Percentiles rank a stretch among this genome's conserved stretches.
Conservation (phyloP, 2,329 filamentous ascomycete species). For the Tolypocladium sp. region DNA sequence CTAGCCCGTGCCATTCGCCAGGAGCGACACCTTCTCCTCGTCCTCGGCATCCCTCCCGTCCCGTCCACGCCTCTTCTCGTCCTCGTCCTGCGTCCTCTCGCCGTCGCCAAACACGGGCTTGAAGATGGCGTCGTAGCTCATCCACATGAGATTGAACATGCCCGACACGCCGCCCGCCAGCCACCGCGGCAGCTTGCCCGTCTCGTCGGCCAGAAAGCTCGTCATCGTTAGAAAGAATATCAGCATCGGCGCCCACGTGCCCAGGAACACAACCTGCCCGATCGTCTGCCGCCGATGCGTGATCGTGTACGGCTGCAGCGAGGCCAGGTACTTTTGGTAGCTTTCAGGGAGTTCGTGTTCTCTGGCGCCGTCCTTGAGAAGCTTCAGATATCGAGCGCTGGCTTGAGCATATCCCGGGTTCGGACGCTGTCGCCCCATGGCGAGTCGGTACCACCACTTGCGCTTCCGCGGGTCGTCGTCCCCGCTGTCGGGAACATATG, state of each 20-base stretch:
- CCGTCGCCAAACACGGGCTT: conserved; percentile 74
- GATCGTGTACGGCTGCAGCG: conserved; percentile 59
- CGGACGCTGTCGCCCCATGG: conserved; percentile 42
- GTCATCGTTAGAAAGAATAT: conserved; percentile 34
- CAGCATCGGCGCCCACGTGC: conserved; percentile 48
- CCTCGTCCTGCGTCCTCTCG: conserved; percentile 47
- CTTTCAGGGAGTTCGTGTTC: conserved; percentile 73
- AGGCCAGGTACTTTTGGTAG: conserved; percentile 65
- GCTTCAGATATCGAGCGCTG: conserved; percentile 71
- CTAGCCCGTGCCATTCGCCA: background rate
- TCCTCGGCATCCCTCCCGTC: conserved; percentile 6
- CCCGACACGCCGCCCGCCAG: conserved; percentile 40
- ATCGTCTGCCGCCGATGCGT: conserved; percentile 59
- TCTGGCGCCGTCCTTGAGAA: conserved; percentile 67
- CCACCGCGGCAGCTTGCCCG: conserved; percentile 63
- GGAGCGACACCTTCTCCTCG: conserved; percentile 15
- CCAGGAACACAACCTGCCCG: conserved; percentile 54
- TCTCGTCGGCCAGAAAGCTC: conserved; percentile 49
- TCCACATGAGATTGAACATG: conserved; percentile 42
- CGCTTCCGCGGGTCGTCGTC: conserved; percentile 22
- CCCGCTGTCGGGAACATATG: conserved; percentile 32
- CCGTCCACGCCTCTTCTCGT: background rate
- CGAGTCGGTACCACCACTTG: conserved; percentile 38
- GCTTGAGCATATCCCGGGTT: conserved; percentile 70
- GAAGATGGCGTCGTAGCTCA: conserved; percentile 33